A percentile compares a stretch with the other conserved stretches of the same genome.
phyloP scores from a whole-genome alignment of 2,329 filamentous ascomycete species.

The Pseudocercospora ulei region DNA sequence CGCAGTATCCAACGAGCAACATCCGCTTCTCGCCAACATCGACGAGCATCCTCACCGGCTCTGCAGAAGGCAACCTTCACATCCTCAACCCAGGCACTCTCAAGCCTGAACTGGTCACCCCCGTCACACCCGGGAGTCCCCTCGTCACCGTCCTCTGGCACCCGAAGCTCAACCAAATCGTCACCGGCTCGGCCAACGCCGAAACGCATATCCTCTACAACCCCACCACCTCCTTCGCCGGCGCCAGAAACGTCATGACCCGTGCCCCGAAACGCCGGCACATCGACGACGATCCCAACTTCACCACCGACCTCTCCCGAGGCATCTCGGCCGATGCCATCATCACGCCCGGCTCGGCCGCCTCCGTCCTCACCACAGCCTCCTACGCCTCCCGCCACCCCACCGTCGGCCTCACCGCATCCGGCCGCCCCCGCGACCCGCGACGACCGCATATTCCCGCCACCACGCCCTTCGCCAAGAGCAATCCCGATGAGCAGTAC shows the following conservation, averaged over 20 bases:
- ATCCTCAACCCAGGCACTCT: conserved; percentile 91
- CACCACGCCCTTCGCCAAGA: conserved; percentile 82
- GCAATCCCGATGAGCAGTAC: conserved; percentile 78
- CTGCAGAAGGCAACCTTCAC: conserved; percentile 72
- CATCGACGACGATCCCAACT: conserved; percentile 79
- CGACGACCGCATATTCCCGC: conserved; percentile 73
- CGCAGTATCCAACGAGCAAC: conserved; percentile 72
- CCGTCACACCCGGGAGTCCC: conserved; percentile 74
- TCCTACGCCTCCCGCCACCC: conserved; percentile 53
- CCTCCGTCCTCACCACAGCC: conserved; percentile 36
- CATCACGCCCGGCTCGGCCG: conserved; percentile 45
- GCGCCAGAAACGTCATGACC: conserved; percentile 81
- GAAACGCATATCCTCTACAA: conserved; percentile 87
- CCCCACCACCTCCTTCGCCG: conserved; percentile 67
- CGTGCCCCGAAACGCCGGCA: conserved; percentile 90
- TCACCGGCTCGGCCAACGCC: conserved; percentile 84
- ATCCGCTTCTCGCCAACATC: conserved; percentile 82
- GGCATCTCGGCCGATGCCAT: conserved; percentile 79
- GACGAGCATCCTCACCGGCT: conserved; percentile 79
- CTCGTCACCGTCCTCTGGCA: conserved; percentile 87
- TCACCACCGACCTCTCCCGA: conserved; percentile 72
- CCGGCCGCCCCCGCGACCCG: conserved; percentile 68
- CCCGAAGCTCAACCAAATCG: conserved; percentile 85
- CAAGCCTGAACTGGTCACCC: conserved; percentile 70
- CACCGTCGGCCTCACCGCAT: conserved; percentile 64